Base-by-base conservation (phyloP, 2,329 filamentous ascomycete species). In the Aspergillus brasiliensis region DNA sequence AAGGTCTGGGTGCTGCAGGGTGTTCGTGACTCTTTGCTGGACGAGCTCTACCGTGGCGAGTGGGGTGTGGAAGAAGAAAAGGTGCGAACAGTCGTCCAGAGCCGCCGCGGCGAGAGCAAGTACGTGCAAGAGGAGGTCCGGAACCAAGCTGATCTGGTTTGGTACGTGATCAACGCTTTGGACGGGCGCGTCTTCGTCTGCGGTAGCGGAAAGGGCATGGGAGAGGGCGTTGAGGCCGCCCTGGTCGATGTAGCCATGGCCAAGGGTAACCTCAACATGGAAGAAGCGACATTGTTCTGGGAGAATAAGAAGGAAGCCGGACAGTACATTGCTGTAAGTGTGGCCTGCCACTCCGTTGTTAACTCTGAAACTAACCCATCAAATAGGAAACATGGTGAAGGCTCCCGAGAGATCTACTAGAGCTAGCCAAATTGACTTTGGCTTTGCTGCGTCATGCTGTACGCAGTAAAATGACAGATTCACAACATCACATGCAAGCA, bases 1-100 rank as follows among this genome's bases (percentile, higher is more conserved):
- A 97, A 97, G 80, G 94, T 97, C 69, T 97, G 93, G 93, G 91
- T 97, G 48, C 85, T 97, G 47, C 93, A 97, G 78, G 93, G 93
- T 40, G 88, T 97, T 48, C 90, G 93, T n/a, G 95, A 99, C 78
- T 92, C 91, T 25, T 86, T 96, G 44, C 86, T 98, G 21, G 95
- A 99, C 72, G 95, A 99, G 78, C 88, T 99, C 42, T 99, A 99
- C 81, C 91, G 89, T 60, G 95, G 95, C 67, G 95, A 99, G 76
- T 96, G 96, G 86, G 95, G 95, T 52, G 91, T 95, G 2, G 91
- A 97, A 70, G 94, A 97, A 73, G 87, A 91, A 55, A 88, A 93
- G 73, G 89, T 93, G 53, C 92, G 93, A 79, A 89, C 87, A 44
- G 90, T 95, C 1, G 89, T 93, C 10, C 86, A 95, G 76, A 91